Conservation (phyloP, 257 asterid genomes). For the Nyctanthes arbortristis region DNA sequence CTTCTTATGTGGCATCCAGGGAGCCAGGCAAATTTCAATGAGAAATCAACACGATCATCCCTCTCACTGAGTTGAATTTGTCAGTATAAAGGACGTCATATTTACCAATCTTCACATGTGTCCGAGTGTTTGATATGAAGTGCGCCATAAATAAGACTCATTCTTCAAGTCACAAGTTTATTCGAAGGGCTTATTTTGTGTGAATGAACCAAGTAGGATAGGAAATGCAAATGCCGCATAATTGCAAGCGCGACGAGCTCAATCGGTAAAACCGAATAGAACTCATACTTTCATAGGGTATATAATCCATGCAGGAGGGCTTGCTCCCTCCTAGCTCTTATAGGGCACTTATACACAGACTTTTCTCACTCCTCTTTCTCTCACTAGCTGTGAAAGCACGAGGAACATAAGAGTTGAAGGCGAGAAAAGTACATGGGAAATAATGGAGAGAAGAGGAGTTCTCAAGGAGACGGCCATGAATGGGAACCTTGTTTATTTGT, state of each 20-base stretch:
- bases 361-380: not conserved
- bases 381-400: not conserved
- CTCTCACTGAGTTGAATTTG: too few relatives aligned
- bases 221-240: not conserved
- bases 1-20: slow-evolving; percentile 27
- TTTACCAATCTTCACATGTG: too few relatives aligned
- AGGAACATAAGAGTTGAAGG: not conserved
- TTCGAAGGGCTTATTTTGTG: too few relatives aligned
- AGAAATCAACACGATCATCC: not conserved
- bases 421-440: not conserved
- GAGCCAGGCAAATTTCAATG: slow-evolving; percentile 27
- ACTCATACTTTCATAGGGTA: not conserved
- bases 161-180: too few relatives aligned
- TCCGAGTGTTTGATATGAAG: too few relatives aligned
- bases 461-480: not conserved
- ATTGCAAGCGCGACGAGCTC: not conserved
- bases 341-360: not conserved
- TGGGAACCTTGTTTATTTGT: not conserved
- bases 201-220: too few relatives aligned
- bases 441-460: slow-evolving; percentile 2
- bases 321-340: not conserved
- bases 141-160: too few relatives aligned
- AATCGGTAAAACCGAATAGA: too few relatives aligned
- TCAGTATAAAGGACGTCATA: too few relatives aligned
- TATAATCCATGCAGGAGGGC: not conserved